Evolutionary conservation across 1,284 basidiomycete genomes (phyloP).

Genomic region (Ceratobasidium sp.): DNA sequence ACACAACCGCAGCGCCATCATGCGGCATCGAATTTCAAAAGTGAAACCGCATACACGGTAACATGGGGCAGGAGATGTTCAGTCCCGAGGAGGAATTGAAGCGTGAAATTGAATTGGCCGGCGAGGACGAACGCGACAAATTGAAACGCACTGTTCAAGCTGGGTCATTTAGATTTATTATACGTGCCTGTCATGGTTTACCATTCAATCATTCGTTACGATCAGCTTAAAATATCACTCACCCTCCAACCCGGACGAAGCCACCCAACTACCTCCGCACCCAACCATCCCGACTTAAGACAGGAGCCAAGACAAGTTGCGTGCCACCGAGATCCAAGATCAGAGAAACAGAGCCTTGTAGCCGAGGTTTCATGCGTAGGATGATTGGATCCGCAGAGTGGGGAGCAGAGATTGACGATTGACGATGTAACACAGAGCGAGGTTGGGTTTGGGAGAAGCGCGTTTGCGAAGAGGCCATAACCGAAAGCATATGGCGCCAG

Average conservation of each 20-base stretch:
- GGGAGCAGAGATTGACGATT: slow-evolving; percentile 63
- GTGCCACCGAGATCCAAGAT: slow-evolving; percentile 89
- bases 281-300: slow-evolving; percentile 65
- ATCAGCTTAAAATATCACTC: slow-evolving; percentile 54
- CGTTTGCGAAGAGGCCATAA: slow-evolving; percentile 77
- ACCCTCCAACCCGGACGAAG: slow-evolving; percentile 86
- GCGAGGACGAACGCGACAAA: slow-evolving; percentile 7
- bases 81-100: slow-evolving; percentile 91
- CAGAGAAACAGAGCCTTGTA: slow-evolving; percentile 95
- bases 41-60: slow-evolving; percentile 83
- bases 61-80: slow-evolving; percentile 89
- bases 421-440: slow-evolving; percentile 65
- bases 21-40: slow-evolving; percentile 91
- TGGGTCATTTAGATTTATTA: slow-evolving; percentile 90
- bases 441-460: slow-evolving; percentile 72
- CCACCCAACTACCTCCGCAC: too few relatives aligned
- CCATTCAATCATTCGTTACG: not conserved
- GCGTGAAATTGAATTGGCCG: slow-evolving; percentile 59
- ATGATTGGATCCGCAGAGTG: slow-evolving; percentile 62
- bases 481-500: not conserved
- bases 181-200: slow-evolving; percentile 68
- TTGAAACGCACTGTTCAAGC: slow-evolving; percentile 74
- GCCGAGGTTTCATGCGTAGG: slow-evolving; percentile 90
- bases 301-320: slow-evolving; percentile 76
- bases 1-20: slow-evolving; percentile 80